Percentiles rank a stretch among this genome's conserved stretches.
Conservation (phyloP, 208 protist species). For the Trypanosoma platydactyli region DNA sequence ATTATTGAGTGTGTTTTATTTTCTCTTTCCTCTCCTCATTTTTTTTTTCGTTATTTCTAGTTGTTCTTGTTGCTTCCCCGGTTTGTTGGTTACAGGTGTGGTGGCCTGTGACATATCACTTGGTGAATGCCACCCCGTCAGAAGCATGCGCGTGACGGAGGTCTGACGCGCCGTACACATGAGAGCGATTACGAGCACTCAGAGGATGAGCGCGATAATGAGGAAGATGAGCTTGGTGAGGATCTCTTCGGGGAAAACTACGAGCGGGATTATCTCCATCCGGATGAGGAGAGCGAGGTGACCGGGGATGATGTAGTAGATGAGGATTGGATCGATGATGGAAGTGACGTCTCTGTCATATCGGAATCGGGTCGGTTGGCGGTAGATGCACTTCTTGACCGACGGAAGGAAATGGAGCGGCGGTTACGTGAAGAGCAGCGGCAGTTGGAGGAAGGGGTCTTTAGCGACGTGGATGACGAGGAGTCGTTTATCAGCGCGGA, state of each 20-base stretch:
- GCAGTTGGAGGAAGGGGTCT: constrained; percentile 79
- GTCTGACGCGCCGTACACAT: not conserved
- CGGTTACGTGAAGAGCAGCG: constrained; percentile 61
- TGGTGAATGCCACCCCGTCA: constrained; percentile 20
- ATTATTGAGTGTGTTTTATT: not conserved
- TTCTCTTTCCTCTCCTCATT: constrained; percentile 16
- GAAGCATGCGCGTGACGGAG: constrained; percentile 28
- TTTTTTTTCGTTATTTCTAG: constrained; percentile 19
- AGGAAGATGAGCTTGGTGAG: constrained; percentile 66
- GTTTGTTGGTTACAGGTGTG: not conserved
- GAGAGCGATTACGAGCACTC: constrained; percentile 1
- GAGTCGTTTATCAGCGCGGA: constrained; percentile 31
- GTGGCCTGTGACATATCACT: not conserved
- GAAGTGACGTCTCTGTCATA: constrained; percentile 73
- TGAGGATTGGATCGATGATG: constrained; percentile 81
- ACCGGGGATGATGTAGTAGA: constrained; percentile 63
- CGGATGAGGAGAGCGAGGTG: constrained; percentile 79
- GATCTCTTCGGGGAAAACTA: constrained; percentile 90
- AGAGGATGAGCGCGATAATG: constrained; percentile 10
- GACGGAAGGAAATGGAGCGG: constrained; percentile 59
- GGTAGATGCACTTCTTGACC: constrained; percentile 78
- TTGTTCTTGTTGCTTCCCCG: not conserved
- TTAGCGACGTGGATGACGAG: constrained; percentile 77
- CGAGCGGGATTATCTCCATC: constrained; percentile 84
- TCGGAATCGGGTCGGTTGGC: constrained; percentile 68